Evolutionary conservation across 257 asterid species (phyloP), one percentile per base, ranked within the genome.

Genomic region (Eucommia ulmoides): DNA sequence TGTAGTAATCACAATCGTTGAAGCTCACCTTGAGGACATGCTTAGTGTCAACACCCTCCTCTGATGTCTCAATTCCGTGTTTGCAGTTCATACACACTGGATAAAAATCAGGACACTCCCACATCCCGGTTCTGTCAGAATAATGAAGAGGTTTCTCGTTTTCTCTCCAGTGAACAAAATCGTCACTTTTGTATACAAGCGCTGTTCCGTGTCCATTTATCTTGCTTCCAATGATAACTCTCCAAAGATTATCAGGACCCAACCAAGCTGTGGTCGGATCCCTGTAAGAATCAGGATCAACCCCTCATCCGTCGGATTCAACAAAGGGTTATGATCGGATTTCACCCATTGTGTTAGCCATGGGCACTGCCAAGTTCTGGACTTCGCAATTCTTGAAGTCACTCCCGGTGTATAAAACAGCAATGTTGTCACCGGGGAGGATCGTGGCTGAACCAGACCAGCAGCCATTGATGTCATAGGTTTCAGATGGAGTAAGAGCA

Each of bases 371-470:
- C 12, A 29, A 12, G 12, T 29, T 29, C 12, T 29, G 38, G 12
- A 29, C 38, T 12, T 29, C 8, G 38, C 38, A 7, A 29, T 29
- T 29, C 38, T 29, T 7, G 8, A 5, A 12, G 38, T 29, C 38
- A 5, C 7, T 12, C 12, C 38, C 38, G 12, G 38, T 29, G 38
- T 29, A 29, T 11, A 69, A 53, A 19, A 74, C 35, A 19, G 49
- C 60, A 0, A 76, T 76, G 47, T 53, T 59, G 2, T 51, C 59
- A 8, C 53, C 59, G 6, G 71, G 52, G 2, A 69, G 71, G 19
- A 8, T 51, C 59, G 6, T 68, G 52, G 2, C 65, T 68, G 19
- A 74, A 7, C 80, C 80, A 5, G 77, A 69, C 68, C 68, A 74
- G 33, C 74, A 66, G 2, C 77, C 80, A 12, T 60, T 63, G 62